Conservation (phyloP, 495 filamentous ascomycete genomes). For the Aspergillus nanangensis region DNA sequence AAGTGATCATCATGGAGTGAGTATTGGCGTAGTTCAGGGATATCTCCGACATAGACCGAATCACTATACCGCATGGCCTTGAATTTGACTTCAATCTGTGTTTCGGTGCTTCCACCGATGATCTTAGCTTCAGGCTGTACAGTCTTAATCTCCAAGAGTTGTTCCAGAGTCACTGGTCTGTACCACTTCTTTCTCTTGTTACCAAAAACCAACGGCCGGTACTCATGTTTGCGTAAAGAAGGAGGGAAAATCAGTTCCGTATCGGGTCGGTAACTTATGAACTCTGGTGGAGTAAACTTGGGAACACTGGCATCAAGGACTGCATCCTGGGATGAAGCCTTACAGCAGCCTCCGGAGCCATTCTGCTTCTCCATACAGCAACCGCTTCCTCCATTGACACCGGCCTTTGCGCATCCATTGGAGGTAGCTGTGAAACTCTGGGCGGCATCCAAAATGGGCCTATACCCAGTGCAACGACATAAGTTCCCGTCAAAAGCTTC, state of each 20-base stretch:
- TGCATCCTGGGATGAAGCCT: constrained; percentile 16
- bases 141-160: constrained; percentile 86
- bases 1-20: constrained; percentile 73
- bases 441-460: constrained; percentile 91
- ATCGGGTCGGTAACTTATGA: constrained; percentile 88
- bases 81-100: constrained; percentile 98
- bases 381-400: constrained; percentile 44
- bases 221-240: constrained; percentile 71
- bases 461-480: constrained; percentile 92
- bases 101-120: constrained; percentile 94
- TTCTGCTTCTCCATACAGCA: constrained; percentile 51
- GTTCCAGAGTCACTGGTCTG: constrained; percentile 78
- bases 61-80: constrained; percentile 87
- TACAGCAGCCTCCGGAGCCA: constrained; percentile 37
- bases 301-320: constrained; percentile 2
- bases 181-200: constrained; percentile 96
- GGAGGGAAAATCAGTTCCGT: constrained; percentile 96
- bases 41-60: constrained; percentile 91
- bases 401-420: constrained; percentile 38
- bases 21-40: constrained; percentile 79
- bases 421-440: constrained; percentile 40
- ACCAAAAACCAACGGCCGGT: constrained; percentile 79
- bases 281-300: constrained; percentile 43
- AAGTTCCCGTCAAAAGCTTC: constrained; percentile 81
- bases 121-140: constrained; percentile 84